Evolutionary conservation across 208 protist genomes (phyloP), one percentile per base, ranked within the genome.

Genomic region (Leptomonas seymouri): DNA sequence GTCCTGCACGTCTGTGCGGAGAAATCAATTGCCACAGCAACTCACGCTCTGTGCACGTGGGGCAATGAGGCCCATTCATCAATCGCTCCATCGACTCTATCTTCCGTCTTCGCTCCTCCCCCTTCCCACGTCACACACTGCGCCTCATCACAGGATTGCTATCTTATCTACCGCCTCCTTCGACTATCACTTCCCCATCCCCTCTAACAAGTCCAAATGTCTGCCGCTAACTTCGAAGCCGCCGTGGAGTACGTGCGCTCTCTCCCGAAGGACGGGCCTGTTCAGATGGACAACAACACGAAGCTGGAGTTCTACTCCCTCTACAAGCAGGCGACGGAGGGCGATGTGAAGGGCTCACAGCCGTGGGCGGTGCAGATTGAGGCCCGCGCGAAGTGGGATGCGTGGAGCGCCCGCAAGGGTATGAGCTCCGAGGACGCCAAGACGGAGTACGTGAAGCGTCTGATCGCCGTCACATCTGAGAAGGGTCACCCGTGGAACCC

Each of bases 301-400:
- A 89, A 94, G 71, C 88, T 99, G 9, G 69, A 94, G 74, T 87
- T 98, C 60, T 99, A 99, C 83, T 87, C 76, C 21, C 75, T 98
- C 20, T 99, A 87, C 90, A 99, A 99, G 88, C 98, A 99, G 84
- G 97, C 90, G 36, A 99, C 94, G 31, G 94, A 96, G 71, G 98
- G 98, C 15, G 95, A 98, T 57, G 90, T 96, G 69, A 87, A 84
- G 71, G 91, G 90, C 60, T 60, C 68, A 31, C 94, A 97, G 87
- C 94, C 94, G 59, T 98, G 90, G 86, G 88, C 90, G 7, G 89
- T 98, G n/a, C 87, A 97, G 79, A 28, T 98, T 51, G 93, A 97
- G 89, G 88, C 91, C 36, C 85, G 89, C 58, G 91, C 93, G 67
- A 98, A 98, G 84, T 98, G 89, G 84, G 87, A 98, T 60, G 95